Base-by-base conservation (phyloP, 2,329 filamentous ascomycete species). In the Phyllosticta citrichinensis region DNA sequence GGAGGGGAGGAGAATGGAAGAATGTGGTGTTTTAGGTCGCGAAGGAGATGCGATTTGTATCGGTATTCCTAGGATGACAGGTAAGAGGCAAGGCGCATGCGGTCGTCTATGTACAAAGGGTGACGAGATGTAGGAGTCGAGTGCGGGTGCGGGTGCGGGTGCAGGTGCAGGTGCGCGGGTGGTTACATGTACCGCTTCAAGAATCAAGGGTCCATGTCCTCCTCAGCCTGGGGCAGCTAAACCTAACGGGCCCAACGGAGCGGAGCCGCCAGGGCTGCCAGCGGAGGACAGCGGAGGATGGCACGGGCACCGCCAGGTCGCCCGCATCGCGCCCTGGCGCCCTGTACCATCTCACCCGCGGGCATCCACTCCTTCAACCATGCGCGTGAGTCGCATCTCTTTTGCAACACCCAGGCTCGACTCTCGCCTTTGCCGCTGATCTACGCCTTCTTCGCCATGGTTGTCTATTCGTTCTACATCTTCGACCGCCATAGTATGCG, bases 401-500 rank as follows among this genome's bases (percentile, higher is more conserved):
- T n/a, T 47, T 8, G 14, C 40, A 47, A 17, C n/a, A n/a, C 10
- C 5, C 19, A n/a, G 51, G 11, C 11, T 24, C 56, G 54, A 58
- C 50, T 30, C 10, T 14, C 30, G 35, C 24, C 47, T 25, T 19
- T 50, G 5, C 20, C 22, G 9, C 55, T 12, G 27, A n/a, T 6
- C 54, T 55, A 3, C 17, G n/a, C 27, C 14, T 10, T 56, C 35
- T 51, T 33, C 74, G 79, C 68, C 71, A 97, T 99, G 94, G 87
- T 88, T 63, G 89, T 97, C 75, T 97, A 95, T 78, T 92, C 91
- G 63, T 96, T 99, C 78, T 96, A 96, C 81, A 97, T 99, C 73
- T 99, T 99, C 74, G 94, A 99, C 78, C 88, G 94, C 66, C 94
- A 99, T 77, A 96, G 94, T 97, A 82, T 72, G 83, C 70, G 56